Percentiles rank a stretch among this genome's conserved stretches.
phyloP scores from a whole-genome alignment of 2,329 filamentous ascomycete genomes.

The Colletotrichum kahawae region DNA sequence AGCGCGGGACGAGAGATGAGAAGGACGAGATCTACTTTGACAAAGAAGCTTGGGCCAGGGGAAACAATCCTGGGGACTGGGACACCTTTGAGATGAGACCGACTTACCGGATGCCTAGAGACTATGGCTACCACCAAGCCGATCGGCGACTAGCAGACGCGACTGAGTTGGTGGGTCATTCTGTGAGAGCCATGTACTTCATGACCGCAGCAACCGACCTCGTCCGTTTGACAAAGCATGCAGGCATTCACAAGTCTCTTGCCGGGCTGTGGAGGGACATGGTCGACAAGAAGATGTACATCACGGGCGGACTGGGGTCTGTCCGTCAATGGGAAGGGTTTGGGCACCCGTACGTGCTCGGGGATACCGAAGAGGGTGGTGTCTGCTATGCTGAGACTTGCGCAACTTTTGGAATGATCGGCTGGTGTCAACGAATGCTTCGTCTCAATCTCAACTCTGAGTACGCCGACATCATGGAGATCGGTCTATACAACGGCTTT shows the following conservation, averaged over 20 bases:
- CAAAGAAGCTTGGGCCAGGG: conserved; percentile 50
- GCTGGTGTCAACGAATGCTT: conserved; percentile 2
- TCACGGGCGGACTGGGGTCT: conserved; percentile 66
- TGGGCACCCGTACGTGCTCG: neutral
- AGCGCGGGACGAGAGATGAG: conserved; percentile 57
- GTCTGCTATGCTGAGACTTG: conserved; percentile 6
- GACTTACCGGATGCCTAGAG: conserved; percentile 43
- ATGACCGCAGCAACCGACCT: conserved; percentile 63
- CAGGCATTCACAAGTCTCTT: conserved; percentile 42
- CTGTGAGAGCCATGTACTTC: conserved; percentile 65
- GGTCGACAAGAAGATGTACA: conserved; percentile 65
- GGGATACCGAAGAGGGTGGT: neutral
- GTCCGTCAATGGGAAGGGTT: conserved; percentile 1
- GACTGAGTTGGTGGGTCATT: conserved; percentile 60
- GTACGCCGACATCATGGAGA: neutral
- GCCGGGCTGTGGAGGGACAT: conserved; percentile 62
- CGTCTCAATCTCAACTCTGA: neutral
- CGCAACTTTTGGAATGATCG: neutral
- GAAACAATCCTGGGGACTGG: conserved; percentile 38
- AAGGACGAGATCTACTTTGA: conserved; percentile 59
- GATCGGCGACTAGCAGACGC: conserved; percentile 60
- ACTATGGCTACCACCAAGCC: conserved; percentile 59
- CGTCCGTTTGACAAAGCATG: conserved; percentile 31
- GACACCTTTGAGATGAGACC: conserved; percentile 27
- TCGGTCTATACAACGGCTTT: neutral